phyloP scores from a whole-genome alignment of 2,329 filamentous ascomycete species.

The Coniochaeta prunicola region DNA sequence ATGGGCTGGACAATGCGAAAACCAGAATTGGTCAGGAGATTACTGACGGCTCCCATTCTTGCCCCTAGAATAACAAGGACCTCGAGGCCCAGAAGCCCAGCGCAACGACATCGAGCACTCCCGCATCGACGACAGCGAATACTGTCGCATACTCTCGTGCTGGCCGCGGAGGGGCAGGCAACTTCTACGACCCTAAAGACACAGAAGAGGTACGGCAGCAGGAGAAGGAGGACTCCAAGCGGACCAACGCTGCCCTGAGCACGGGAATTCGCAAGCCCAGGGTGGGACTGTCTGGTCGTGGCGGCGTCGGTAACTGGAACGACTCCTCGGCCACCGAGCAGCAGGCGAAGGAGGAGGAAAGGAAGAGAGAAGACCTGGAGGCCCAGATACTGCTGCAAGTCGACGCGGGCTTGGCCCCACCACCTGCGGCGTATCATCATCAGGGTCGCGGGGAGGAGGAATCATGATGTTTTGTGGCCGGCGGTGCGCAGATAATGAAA shows the following conservation, averaged over 20 bases:
- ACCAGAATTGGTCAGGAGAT: neutral
- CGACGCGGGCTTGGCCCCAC: conserved; percentile 37
- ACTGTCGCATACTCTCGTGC: conserved; percentile 28
- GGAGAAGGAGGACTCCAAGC: conserved; percentile 25
- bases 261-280: conserved; percentile 23
- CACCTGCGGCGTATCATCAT: conserved; percentile 34
- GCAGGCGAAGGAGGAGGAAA: conserved; percentile 21
- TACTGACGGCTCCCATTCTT: neutral
- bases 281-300: conserved; percentile 34
- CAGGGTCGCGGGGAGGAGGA: conserved; percentile 16
- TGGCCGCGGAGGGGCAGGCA: conserved; percentile 57
- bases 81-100: conserved; percentile 22
- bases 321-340: conserved; percentile 16
- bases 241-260: conserved; percentile 24
- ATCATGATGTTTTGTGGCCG: neutral
- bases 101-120: conserved; percentile 3
- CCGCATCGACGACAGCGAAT: neutral
- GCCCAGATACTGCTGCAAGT: conserved; percentile 36
- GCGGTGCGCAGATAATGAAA: no score
- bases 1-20: neutral
- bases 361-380: conserved; percentile 31
- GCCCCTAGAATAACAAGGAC: conserved; percentile 14
- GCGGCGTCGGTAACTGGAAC: conserved; percentile 51
- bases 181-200: conserved; percentile 38
- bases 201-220: conserved; percentile 23